Percentiles rank a stretch among this genome's conserved stretches.
Evolutionary conservation across 805 yeast genomes (phyloP).

Genomic region (Candida qinlingensis): DNA sequence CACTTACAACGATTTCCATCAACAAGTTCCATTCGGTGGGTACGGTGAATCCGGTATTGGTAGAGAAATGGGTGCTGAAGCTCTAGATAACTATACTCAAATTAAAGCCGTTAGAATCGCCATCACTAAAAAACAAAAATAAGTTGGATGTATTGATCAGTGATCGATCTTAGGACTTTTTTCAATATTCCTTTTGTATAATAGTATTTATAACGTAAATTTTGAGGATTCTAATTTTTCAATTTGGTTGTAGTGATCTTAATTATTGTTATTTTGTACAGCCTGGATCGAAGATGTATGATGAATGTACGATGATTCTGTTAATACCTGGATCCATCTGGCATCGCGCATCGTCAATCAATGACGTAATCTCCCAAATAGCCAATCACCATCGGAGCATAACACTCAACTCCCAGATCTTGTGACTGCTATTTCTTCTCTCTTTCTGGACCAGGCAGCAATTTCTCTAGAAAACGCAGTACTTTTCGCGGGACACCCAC

Average conservation of each 20-base stretch:
- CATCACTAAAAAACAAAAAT: slow-evolving; percentile 13
- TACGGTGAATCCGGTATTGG: slow-evolving; percentile 89
- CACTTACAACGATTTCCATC: slow-evolving; percentile 85
- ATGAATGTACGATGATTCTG: too few species aligned
- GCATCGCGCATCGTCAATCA: too few species aligned
- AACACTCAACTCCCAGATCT: neutral
- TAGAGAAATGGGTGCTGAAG: slow-evolving; percentile 88
- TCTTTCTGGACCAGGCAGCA: slow-evolving; percentile 2
- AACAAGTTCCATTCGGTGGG: slow-evolving; percentile 89
- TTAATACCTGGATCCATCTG: too few species aligned
- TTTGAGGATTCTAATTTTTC: neutral
- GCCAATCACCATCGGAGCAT: too few species aligned
- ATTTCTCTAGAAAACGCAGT: neutral
- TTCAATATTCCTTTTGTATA: neutral
- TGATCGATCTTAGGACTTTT: too few species aligned
- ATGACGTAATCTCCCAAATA: too few species aligned
- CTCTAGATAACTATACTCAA: slow-evolving; percentile 80
- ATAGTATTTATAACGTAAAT: too few species aligned
- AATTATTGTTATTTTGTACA: too few species aligned
- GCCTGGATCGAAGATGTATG: too few species aligned
- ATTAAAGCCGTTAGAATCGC: slow-evolving; percentile 70
- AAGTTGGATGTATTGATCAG: neutral
- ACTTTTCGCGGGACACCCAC: neutral
- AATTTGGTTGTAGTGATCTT: neutral
- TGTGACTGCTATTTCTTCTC: slow-evolving; percentile 4